phyloP scores from a whole-genome alignment of 2,329 filamentous ascomycete species.

The Aspergillus quadricinctus region DNA sequence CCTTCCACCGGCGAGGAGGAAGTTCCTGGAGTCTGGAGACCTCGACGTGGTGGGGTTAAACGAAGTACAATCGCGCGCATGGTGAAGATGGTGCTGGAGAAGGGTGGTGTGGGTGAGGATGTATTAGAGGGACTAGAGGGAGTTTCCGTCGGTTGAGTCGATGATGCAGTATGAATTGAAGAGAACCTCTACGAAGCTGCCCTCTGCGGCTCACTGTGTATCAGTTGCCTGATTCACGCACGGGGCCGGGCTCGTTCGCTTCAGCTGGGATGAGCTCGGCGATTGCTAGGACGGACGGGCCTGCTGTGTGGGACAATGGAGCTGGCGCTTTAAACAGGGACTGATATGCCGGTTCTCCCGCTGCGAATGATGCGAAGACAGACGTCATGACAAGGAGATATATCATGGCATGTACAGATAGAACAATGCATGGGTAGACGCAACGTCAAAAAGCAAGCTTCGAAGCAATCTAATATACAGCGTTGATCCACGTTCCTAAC shows the following conservation, averaged over 20 bases:
- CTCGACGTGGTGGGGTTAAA: conserved; percentile 78
- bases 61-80: conserved; percentile 67
- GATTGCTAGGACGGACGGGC: not conserved
- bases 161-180: not conserved
- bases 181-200: not conserved
- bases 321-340: not conserved
- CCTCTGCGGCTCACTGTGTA: not conserved
- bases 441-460: conserved; percentile 14
- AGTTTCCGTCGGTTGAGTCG: conserved; percentile 54
- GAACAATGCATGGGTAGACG: conserved; percentile 17
- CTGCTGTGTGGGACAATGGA: not conserved
- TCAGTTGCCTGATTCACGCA: not conserved
- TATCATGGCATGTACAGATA: conserved; percentile 13
- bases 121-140: conserved; percentile 75
- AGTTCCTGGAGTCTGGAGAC: conserved; percentile 71
- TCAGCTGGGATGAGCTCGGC: not conserved
- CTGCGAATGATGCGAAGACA: not conserved
- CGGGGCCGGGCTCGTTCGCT: not conserved
- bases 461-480: conserved; percentile 6
- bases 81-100: conserved; percentile 70
- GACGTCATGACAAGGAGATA: not conserved
- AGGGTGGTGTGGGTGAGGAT: conserved; percentile 78
- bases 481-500: not conserved
- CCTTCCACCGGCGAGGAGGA: conserved; percentile 56
- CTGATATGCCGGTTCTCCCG: not conserved